These are phyloP conservation scores for Cladosporium sp. DNA, from an alignment of 2,329 filamentous ascomycete genomes.

Conservation along the genomic window DNA sequence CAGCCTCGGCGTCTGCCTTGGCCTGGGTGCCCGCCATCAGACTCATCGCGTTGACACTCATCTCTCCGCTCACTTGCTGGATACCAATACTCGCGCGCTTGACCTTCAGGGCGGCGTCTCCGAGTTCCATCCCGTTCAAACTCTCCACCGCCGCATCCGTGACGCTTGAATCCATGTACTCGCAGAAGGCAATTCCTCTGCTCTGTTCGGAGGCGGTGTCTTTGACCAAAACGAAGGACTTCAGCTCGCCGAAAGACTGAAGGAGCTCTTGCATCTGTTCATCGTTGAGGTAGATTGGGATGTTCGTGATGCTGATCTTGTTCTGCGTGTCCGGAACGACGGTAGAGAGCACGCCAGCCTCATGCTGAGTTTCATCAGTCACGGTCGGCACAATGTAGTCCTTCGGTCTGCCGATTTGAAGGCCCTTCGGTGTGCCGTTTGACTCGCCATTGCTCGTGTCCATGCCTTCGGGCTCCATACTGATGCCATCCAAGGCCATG, in stretches of 20 bases:
- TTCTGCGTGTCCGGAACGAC: constrained; percentile 87
- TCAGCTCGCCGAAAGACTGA: constrained; percentile 86
- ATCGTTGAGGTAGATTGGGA: constrained; percentile 82
- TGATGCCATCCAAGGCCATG: constrained; percentile 81
- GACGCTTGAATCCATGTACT: constrained; percentile 72
- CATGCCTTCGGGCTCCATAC: constrained; percentile 68
- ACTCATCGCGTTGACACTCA: constrained; percentile 96
- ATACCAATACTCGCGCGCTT: constrained; percentile 86
- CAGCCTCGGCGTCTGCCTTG: constrained; percentile 71
- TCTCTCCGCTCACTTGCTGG: constrained; percentile 88
- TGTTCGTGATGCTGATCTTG: constrained; percentile 90
- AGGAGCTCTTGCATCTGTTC: constrained; percentile 90
- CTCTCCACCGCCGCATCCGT: constrained; percentile 87
- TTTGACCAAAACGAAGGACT: constrained; percentile 86
- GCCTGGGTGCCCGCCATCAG: constrained; percentile 84
- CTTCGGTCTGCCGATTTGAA: constrained; percentile 82
- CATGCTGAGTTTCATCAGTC: constrained; percentile 66
- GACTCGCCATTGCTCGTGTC: constrained; percentile 46
- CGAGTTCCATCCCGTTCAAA: constrained; percentile 88
- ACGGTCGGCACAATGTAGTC: constrained; percentile 92
- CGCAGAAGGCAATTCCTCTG: constrained; percentile 93
- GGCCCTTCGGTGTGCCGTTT: constrained; percentile 53
- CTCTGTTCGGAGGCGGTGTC: constrained; percentile 74
- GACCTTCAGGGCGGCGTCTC: constrained; percentile 80
- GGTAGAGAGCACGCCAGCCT: constrained; percentile 72